Base-by-base conservation (phyloP, 2,329 filamentous ascomycete genomes). In the Juglanconis oblonga region DNA sequence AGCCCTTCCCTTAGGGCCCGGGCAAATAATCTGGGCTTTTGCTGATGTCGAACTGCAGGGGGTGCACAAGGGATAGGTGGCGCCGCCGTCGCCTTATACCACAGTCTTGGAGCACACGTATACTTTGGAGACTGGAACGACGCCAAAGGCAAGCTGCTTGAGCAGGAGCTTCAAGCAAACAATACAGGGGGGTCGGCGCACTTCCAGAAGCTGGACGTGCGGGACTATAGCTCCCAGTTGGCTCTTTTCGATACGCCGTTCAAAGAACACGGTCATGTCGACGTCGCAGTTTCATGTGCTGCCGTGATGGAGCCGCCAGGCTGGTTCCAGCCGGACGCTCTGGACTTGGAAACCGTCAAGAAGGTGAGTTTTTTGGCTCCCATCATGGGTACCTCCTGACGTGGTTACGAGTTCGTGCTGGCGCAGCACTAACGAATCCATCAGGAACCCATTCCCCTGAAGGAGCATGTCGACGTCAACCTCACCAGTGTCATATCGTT, bases 281-380 rank as follows among this genome's bases (percentile, higher is more conserved):
- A 84, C 59, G 76, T 79, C 61, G 80, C 79, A 5, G 73, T 81
- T 24, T 76, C 76, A 4, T 78, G 74, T 36, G 81, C 80, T 1
- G 80, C 77, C 0, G 64, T 68, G 4, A 71, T 72, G 14, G 80
- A 81, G 61, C 71, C 73, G 5, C 71, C 70, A 0, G 74, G 77
- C 48, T 78, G 76, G 71, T 80, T 80, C 59, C 78, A 79, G 50
- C 73, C 75, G 2, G 68, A 69, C 2, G 55, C 63, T 11, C 67
- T 82, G 44, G 76, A 73, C 6, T 64, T 81, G 13, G 73, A 78
- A 40, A 75, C 70, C 8, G 72, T 83, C 29, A 71, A 73, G 36
- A 67, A 74, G 66, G 76, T 74, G 65, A 63, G 68, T 59, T 4
- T 17, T 47, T 5, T 13, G 11, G 5, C n/a, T 6, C 42, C n/a